Evolutionary conservation across 768 basidiomycete species (phyloP), one percentile per base, ranked within the genome.

Genomic region (Guyanaporus albipodus): DNA sequence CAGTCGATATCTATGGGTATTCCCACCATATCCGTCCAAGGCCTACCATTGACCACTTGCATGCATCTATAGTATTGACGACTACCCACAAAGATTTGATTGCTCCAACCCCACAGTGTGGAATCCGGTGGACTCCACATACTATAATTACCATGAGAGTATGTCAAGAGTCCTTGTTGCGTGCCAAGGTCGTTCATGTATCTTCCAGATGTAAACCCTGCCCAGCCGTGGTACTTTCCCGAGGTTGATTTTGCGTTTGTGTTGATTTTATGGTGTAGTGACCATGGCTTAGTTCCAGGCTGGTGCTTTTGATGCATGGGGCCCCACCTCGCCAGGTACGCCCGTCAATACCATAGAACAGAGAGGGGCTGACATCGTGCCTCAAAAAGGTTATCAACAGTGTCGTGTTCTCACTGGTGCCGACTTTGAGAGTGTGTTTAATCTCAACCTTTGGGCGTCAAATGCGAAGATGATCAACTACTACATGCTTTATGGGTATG

Each of bases 291-390:
- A 82, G 66, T 84, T 82, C 59, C 83, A 87, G 71, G 85, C 78
- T 11, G 89, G 89, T 6, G 75, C 86, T 9, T 90, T 80, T 54
- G 88, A 91, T 59, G 81, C 87, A 4, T 92, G 87, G 86, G 90
- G 84, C 12, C 81, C 83, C 0, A 75, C 71, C 4, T 81, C 84
- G 21, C 85, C 87, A 49, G 82, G 80, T 79, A 60, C 2, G 50
- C 11, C 3, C 18, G 3, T 35, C 14, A 27, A 23, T n/a, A 17
- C 19, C 12, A 5, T 36, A 8, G 11, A 33, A 43, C 10, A 23
- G 17, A 37, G 37, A 19, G 6, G 9, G 9, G 22, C 38, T 59
- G 10, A 59, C 17, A 29, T 38, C 8, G 33, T 22, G 8, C n/a
- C n/a, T n/a, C n/a, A n/a, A n/a, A n/a, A 54, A 79, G 82, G 85